Evolutionary conservation across 1,284 basidiomycete genomes (phyloP).

Genomic region (Pseudozyma sp.): DNA sequence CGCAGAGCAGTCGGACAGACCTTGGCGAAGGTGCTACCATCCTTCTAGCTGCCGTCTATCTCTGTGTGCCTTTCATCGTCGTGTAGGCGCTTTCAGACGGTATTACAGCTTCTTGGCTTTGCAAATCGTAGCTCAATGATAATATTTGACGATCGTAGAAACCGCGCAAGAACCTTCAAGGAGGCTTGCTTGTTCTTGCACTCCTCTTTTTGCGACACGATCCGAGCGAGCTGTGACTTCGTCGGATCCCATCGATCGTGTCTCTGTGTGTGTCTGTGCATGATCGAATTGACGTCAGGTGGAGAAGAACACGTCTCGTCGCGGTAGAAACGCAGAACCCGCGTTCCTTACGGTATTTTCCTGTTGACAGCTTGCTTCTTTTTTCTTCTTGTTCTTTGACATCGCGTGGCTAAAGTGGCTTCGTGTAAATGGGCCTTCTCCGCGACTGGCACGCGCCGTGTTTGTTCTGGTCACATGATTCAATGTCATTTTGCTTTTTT

Average conservation of each 20-base stretch:
- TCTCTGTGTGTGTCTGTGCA: slow-evolving; percentile 5
- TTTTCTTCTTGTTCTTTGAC: slow-evolving; percentile 3
- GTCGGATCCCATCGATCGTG: background rate
- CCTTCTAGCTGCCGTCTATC: too few relatives aligned
- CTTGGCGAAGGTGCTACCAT: too few relatives aligned
- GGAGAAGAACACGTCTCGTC: slow-evolving; percentile 40
- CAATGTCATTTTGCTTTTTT: background rate
- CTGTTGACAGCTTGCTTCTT: slow-evolving; percentile 47
- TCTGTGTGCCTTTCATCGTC: too few relatives aligned
- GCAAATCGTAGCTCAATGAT: too few relatives aligned
- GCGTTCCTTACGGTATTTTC: slow-evolving; percentile 38
- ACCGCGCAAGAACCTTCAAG: too few relatives aligned
- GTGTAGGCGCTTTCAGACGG: too few relatives aligned
- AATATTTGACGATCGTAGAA: too few relatives aligned
- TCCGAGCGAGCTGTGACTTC: background rate
- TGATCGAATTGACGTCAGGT: slow-evolving; percentile 20
- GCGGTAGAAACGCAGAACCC: slow-evolving; percentile 20
- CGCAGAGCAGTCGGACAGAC: too few relatives aligned
- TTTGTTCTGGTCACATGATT: slow-evolving; percentile 34
- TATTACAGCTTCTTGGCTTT: too few relatives aligned
- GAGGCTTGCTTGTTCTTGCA: too few relatives aligned
- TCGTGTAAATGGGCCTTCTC: slow-evolving; percentile 33
- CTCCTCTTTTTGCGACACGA: background rate
- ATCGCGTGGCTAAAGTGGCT: slow-evolving; percentile 25
- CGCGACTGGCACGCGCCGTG: slow-evolving; percentile 33